phyloP scores from a whole-genome alignment of 177 flowering plant species.

The Vitis hybrid region DNA sequence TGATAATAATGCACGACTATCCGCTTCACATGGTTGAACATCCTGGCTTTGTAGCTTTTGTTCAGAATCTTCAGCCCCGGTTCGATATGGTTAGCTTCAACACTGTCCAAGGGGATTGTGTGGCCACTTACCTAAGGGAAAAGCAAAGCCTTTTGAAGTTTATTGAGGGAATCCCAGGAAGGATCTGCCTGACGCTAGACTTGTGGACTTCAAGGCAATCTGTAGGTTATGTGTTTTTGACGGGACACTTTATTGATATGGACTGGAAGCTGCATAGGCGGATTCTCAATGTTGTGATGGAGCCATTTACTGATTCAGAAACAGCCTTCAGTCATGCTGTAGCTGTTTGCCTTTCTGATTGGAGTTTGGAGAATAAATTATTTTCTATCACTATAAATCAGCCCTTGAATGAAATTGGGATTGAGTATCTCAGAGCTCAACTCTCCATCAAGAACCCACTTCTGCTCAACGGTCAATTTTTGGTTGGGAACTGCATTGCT shows the following conservation, averaged over 20 bases:
- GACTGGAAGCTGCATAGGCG: slow-evolving; percentile 72
- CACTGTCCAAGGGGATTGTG: slow-evolving; percentile 74
- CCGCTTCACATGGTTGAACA: slow-evolving; percentile 89
- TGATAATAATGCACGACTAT: slow-evolving; percentile 91
- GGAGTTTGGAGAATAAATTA: slow-evolving; percentile 65
- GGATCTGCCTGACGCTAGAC: slow-evolving; percentile 65
- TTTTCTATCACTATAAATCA: slow-evolving; percentile 62
- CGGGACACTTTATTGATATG: slow-evolving; percentile 69
- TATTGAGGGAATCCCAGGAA: slow-evolving; percentile 52
- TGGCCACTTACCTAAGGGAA: slow-evolving; percentile 68
- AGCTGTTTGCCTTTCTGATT: slow-evolving; percentile 66
- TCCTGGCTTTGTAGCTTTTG: slow-evolving; percentile 69
- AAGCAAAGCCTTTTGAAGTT: slow-evolving; percentile 53
- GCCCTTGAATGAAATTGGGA: slow-evolving; percentile 31
- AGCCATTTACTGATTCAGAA: slow-evolving; percentile 65
- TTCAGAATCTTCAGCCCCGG: slow-evolving; percentile 75
- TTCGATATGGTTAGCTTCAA: slow-evolving; percentile 62
- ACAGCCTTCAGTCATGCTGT: slow-evolving; percentile 66
- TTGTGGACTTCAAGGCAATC: slow-evolving; percentile 64
- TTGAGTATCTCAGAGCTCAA: slow-evolving; percentile 48
- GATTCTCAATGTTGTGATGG: slow-evolving; percentile 74
- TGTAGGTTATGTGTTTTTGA: slow-evolving; percentile 63
- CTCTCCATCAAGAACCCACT: slow-evolving; percentile 57
- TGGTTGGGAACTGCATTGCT: slow-evolving; percentile 57
- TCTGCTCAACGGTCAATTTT: slow-evolving; percentile 63